Base-by-base conservation (phyloP, 306 rosid species). In the Fagus crenata region DNA sequence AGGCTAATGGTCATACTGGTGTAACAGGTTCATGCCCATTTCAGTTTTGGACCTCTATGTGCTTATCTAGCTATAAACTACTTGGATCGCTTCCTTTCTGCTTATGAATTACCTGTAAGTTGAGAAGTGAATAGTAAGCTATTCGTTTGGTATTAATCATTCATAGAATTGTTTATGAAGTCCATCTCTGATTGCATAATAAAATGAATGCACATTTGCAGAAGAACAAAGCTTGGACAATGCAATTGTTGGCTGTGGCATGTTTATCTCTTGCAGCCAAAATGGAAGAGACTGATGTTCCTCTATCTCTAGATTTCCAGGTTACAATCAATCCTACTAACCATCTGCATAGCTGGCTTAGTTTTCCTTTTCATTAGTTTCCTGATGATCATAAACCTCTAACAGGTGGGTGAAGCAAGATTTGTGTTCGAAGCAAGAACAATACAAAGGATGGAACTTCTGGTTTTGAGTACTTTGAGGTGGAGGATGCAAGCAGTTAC, bases 401-500 rank as follows among this genome's bases (percentile, higher is more conserved):
- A 4, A n/a, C 78, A 96, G 99, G 91, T 96, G 70, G 91, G 91
- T 39, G 98, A 88, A 46, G 83, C 98, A 0, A 92, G 82, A 69
- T 89, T 85, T 80, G 80, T 96, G 61, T 96, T 96, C 77, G 99
- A 96, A 79, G 92, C 98, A 17, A 89, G 87, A 82, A 91, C 99
- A 39, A 96, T 96, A 15, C 85, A 85, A 79, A 89, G 97, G 75
- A 96, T 96, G 99, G 99, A 96, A 82, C 99, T 96, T 84, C 78
- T 96, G 51, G 89, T 96, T 36, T 88, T 96, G 56, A 91, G 91
- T 84, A 89, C 98, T 61, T 82, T 96, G 80, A 84, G 83, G 56
- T 96, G 99, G 99, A 96, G 92, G 85, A 91, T 96, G 99, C 98
- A 87, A 71, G 82, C 99, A 15, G 83, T 89, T 32, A 96, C 96